Evolutionary conservation across 495 filamentous ascomycete species (phyloP), one percentile per base, ranked within the genome.

Genomic region (Penicillium flavigenum): DNA sequence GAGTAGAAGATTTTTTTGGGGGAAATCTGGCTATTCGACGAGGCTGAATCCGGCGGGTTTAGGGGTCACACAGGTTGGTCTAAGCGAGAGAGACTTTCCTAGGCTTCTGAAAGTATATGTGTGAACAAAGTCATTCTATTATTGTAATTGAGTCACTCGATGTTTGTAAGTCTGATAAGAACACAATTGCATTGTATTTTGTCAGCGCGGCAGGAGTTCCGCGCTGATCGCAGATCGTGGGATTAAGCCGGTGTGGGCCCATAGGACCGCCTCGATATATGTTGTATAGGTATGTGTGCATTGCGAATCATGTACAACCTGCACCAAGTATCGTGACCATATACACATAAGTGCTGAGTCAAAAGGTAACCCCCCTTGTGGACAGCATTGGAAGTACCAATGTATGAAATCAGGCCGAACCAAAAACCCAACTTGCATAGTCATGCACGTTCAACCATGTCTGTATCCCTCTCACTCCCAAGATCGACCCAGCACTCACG

Each of bases 401-500:
- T 7, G 36, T 0, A 39, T 17, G 6, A n/a, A 7, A 39, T 17
- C 3, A 17, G 34, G 14, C 34, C 14, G 34, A 38, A 5, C 14
- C 8, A 4, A 38, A 16, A 8, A 7, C 36, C 36, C n/a, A 16
- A 39, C n/a, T 39, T n/a, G 36, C n/a, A n/a, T 8, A 39, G 1
- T 39, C 31, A 34, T 34, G 31, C 31, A 34, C 11, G 4, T 31
- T 31, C 29, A 31, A 10, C 8, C 29, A 31, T 31, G 31, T 17
- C 34, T 39, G 16, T 8, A 39, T 38, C 1, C 5, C 16, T 39
- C 36, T 39, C 2, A 3, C 31, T 26, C 12, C 26, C 24, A 27
- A 24, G 24, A n/a, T 70, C 56, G 24, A 64, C 56, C 92, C 93
- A 96, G 65, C 83, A 81, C 26, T 86, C 79, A 19, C 78, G 71